Base-by-base conservation (phyloP, 2,329 filamentous ascomycete genomes). In the Botrytis squamosa region DNA sequence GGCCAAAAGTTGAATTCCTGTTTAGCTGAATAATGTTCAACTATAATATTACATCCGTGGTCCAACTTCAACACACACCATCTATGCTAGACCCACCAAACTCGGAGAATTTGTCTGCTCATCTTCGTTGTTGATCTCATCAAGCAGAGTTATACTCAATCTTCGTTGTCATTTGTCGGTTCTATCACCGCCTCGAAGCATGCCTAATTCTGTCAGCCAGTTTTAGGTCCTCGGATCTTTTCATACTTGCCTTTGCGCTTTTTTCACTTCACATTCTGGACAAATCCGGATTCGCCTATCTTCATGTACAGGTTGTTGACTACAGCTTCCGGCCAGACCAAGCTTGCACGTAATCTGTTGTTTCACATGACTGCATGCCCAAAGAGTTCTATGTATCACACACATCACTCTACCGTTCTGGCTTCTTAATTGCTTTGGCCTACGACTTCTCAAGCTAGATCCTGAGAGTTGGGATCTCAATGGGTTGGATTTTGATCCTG, bases 341-440 rank as follows among this genome's bases (percentile, higher is more conserved):
- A 42, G 25, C 60, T 29, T 7, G 22, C 38, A 63, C 25, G 25
- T 25, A 63, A 42, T n/a, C 7, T 25, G 25, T 42, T 42, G 60
- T 10, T 2, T 63, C 20, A n/a, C 36, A 25, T 63, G 36, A 16
- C 36, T 40, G 14, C 60, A 63, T 3, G 36, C 14, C 60, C 38
- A 63, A 38, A 63, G 38, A 40, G 60, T 63, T 63, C 60, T 42
- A n/a, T n/a, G 60, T n/a, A 63, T 63, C 60, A 63, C 60, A n/a
- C 38, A 63, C 38, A 63, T 63, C 22, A 36, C 60, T 63, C 12
- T 62, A 25, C 25, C 36, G 20, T 3, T 62, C 20, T 62, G 20
- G 20, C 5, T 38, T 38, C 25, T 25, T 25, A 4, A 38, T 38
- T 20, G 2, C 22, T 38, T 62, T 25, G 22, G 9, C 55, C 20